phyloP scores from a whole-genome alignment of 2,329 filamentous ascomycete species.

The Penicillium sp. region DNA sequence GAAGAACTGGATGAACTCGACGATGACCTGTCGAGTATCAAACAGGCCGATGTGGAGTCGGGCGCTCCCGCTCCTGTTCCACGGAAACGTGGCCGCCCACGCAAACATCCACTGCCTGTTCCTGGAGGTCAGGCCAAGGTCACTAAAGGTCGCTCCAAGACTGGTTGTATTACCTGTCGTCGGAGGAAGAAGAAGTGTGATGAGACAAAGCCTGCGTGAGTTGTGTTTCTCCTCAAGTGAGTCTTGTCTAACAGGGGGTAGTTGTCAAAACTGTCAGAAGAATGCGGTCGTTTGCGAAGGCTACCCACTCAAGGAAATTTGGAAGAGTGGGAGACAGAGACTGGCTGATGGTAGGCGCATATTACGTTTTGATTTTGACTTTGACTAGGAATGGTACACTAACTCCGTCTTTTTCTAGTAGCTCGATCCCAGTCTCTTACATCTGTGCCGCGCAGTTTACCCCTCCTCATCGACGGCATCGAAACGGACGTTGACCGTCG shows the following conservation, averaged over 20 bases:
- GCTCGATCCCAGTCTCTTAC: constrained; percentile 34
- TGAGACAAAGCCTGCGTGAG: constrained; percentile 44
- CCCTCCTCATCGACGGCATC: constrained; percentile 71
- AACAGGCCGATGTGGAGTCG: constrained; percentile 31
- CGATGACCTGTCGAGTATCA: constrained; percentile 36
- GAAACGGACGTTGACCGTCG: constrained; percentile 76
- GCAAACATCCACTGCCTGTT: constrained; percentile 70
- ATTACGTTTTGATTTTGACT: constrained; percentile 1
- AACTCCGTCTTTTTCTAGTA: constrained; percentile 17
- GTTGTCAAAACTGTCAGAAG: constrained; percentile 77
- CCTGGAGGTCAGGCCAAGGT: constrained; percentile 64
- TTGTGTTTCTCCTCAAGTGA: neutral
- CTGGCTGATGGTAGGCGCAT: constrained; percentile 59
- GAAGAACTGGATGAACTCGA: constrained; percentile 57
- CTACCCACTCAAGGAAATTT: constrained; percentile 80
- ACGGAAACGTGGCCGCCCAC: constrained; percentile 72
- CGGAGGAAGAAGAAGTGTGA: constrained; percentile 61
- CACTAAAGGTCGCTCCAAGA: constrained; percentile 67
- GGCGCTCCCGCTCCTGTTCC: constrained; percentile 36
- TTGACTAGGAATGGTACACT: constrained; percentile 8
- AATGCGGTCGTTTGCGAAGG: constrained; percentile 90
- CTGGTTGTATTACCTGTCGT: constrained; percentile 58
- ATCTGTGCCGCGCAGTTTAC: constrained; percentile 47
- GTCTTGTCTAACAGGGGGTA: constrained; percentile 14
- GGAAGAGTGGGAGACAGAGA: constrained; percentile 80